Evolutionary conservation across 2,329 filamentous ascomycete species (phyloP), one percentile per base, ranked within the genome.

Genomic region (Monilinia fructicola): DNA sequence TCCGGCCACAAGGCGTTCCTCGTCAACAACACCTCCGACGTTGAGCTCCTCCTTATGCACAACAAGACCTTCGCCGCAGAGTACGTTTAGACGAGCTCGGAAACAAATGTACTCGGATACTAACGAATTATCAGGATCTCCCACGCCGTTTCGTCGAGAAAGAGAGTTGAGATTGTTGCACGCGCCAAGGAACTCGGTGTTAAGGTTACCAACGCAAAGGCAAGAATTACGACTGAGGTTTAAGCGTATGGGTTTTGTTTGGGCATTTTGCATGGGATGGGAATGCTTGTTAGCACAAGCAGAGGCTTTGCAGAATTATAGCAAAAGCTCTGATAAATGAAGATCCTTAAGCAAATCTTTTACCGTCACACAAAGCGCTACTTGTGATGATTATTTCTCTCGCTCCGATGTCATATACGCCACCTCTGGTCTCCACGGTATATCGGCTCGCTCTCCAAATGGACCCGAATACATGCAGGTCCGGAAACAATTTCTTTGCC

Each of bases 1-100:
- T 97, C 93, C 78, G 95, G 95, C 84, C 94, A 98, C 91, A 98
- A 97, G 90, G 92, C 94, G 74, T 99, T 99, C 91, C 89, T 98
- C 80, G 95, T 99, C 85, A 92, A 90, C 90, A 99, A 99, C 88
- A 82, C 87, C 82, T 87, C 90, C 81, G 95, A 99, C 77, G 90
- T 99, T 79, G 94, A 99, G 83, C 90, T 99, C 72, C 90, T 99
- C 79, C 87, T 99, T 78, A 99, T 99, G 95, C 95, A 99, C 91
- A 98, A 98, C 92, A 90, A 90, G 81, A 96, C 93, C 83, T 97
- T 92, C 84, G 95, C 95, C 81, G 95, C 95, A 80, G 95, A 99
- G 93, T 97, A 93, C 77, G 92, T 66, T 61, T 16, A 18, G 26
- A 26, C n/a, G 61, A 64, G 56, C 9, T 4, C 3, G 14, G 31